phyloP scores from a whole-genome alignment of 257 asterid species.

The Cruciata laevipes region DNA sequence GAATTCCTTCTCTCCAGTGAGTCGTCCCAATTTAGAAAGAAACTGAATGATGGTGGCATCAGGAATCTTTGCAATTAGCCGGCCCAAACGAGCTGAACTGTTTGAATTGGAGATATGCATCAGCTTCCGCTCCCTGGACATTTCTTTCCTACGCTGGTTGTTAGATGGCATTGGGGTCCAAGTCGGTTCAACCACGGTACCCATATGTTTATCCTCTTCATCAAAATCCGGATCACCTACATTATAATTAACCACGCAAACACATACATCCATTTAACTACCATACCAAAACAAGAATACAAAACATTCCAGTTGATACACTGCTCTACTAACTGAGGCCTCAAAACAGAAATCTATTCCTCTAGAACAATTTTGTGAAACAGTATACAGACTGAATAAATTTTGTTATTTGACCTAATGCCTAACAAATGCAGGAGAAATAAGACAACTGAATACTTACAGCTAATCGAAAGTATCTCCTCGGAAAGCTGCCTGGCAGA shows the following conservation, averaged over 20 bases:
- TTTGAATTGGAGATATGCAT: conserved; percentile 36
- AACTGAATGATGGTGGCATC: conserved; percentile 29
- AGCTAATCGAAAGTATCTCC: conserved; percentile 34
- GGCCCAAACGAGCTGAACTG: conserved; percentile 25
- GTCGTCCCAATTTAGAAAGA: conserved; percentile 59
- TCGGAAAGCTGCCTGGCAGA: conserved; percentile 33
- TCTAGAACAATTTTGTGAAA: neutral
- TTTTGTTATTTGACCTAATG: neutral
- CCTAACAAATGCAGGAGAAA: neutral
- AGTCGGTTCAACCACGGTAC: conserved; percentile 27
- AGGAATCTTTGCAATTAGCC: conserved; percentile 40
- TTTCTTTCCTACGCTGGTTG: conserved; percentile 37
- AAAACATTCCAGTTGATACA: neutral
- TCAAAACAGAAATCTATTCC: neutral
- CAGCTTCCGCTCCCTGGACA: conserved; percentile 52
- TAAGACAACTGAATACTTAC: conserved; percentile 23
- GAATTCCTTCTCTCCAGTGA: conserved; percentile 57
- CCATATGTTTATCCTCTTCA: conserved; percentile 22
- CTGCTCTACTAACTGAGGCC: neutral
- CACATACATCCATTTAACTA: neutral
- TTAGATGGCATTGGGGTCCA: conserved; percentile 31
- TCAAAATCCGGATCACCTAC: conserved; percentile 46
- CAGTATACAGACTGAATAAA: neutral
- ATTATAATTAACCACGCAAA: conserved; percentile 21
- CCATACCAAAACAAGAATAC: neutral